Conservation (phyloP, 2,329 filamentous ascomycete genomes). For the Epichloe coenophiala region DNA sequence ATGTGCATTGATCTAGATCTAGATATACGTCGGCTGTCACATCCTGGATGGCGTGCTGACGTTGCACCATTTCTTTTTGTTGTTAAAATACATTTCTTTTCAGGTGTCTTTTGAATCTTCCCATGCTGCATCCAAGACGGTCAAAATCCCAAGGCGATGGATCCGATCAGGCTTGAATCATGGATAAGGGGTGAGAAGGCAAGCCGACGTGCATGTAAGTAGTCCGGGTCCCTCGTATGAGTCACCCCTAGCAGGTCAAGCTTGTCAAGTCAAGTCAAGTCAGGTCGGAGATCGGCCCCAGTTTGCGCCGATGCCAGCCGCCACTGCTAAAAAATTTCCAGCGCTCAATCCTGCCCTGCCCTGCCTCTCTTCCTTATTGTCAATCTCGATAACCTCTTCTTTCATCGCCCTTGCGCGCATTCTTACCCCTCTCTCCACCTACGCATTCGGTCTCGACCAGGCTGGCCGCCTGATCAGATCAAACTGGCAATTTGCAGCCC, state of each 20-base stretch:
- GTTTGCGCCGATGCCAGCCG: neutral
- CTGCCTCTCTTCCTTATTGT: neutral
- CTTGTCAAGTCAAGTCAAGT: neutral
- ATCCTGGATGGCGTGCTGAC: neutral
- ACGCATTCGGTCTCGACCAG: neutral
- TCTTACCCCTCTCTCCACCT: no score
- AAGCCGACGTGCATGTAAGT: no score
- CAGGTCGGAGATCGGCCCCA: neutral
- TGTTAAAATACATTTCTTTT: neutral
- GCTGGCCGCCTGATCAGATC: neutral
- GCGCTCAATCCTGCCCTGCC: no score
- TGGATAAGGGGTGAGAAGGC: no score
- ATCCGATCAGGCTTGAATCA: no score
- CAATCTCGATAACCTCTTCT: neutral
- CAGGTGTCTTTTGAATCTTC: neutral
- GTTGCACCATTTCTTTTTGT: neutral
- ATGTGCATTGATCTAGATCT: no score
- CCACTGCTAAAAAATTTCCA: neutral
- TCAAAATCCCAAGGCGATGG: no score
- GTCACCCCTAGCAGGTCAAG: no score
- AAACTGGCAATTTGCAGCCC: neutral
- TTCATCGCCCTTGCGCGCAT: no score
- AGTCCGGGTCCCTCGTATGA: no score
- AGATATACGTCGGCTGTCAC: no score
- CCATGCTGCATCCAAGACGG: no score